Evolutionary conservation across 2,329 filamentous ascomycete species (phyloP), one percentile per base, ranked within the genome.

Genomic region (Penicillium sp.): DNA sequence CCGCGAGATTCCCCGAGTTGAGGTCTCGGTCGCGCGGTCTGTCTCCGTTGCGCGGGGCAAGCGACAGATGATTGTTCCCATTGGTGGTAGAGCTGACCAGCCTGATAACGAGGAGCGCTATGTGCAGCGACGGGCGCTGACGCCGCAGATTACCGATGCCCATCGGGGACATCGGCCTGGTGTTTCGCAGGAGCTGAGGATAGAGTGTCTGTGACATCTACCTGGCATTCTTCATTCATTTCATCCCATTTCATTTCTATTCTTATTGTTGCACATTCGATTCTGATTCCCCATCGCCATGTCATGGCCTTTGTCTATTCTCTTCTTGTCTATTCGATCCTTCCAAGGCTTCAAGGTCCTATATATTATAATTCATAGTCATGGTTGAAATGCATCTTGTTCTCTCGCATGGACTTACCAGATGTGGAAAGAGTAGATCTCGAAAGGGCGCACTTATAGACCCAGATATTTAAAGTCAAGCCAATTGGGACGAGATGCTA

Each of bases 21-120:
- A 75, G 54, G 64, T 77, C 31, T 75, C 74, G 3, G 66, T 71
- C 34, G 75, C 75, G 3, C 64, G 73, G 27, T 75, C 74, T 5
- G 60, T 77, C 8, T 75, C 73, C 8, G 67, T 77, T 0, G 69
- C 69, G 1, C 65, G 62, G 31, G 67, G 67, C 8, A 72, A 64
- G 29, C 69, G 64, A 39, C 71, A 75, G 49, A 56, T 73, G n/a
- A 58, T 76, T 6, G 70, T 76, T 6, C 73, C 74, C 0, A 65
- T 75, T 11, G 59, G 66, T 11, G 49, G 65, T 2, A 60, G 65
- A 9, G 44, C 58, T 4, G 66, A 65, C 43, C 64, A 65, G 14
- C 48, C 66, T 21, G 60, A 56, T 39, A 57, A 60, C 2, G 63
- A 68, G 21, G 72, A 74, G 54, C 61, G 70, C 9, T 57, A 69